Evolutionary conservation across 2,329 filamentous ascomycete genomes (phyloP).

Genomic region (Byssochlamys sp.): DNA sequence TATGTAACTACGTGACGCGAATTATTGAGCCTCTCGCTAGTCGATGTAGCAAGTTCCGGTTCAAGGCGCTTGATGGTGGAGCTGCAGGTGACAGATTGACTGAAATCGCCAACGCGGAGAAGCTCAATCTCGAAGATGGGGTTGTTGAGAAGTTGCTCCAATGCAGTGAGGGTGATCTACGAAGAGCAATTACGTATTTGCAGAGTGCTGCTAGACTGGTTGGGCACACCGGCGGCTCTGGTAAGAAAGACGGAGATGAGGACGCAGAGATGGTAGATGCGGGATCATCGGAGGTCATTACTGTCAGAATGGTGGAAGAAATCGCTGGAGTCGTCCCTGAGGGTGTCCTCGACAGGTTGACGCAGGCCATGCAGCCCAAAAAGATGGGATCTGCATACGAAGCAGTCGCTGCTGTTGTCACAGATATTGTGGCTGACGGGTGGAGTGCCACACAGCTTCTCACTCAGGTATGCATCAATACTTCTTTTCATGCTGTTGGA

Average conservation of each 20-base stretch:
- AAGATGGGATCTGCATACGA: conserved; percentile 58
- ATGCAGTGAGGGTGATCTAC: conserved; percentile 84
- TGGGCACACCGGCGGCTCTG: conserved; percentile 48
- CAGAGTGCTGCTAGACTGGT: conserved; percentile 88
- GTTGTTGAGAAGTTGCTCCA: conserved; percentile 74
- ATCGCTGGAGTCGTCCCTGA: conserved; percentile 91
- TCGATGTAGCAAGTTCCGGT: conserved; percentile 91
- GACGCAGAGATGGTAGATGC: conserved; percentile 55
- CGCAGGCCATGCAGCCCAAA: conserved; percentile 66
- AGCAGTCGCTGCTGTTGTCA: conserved; percentile 66
- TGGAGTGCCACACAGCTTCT: conserved; percentile 92
- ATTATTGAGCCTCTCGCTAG: conserved; percentile 94
- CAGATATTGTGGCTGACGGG: conserved; percentile 86
- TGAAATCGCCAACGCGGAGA: conserved; percentile 72
- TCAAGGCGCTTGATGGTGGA: conserved; percentile 84
- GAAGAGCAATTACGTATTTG: conserved; percentile 91
- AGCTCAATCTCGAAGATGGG: conserved; percentile 64
- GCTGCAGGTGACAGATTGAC: conserved; percentile 71
- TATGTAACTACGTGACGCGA: conserved; percentile 96
- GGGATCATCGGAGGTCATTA: conserved; percentile 47
- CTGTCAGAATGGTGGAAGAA: conserved; percentile 74
- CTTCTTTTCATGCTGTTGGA: background rate
- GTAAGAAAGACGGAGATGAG: conserved; percentile 39
- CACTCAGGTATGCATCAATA: conserved; percentile 52
- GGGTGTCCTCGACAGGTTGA: conserved; percentile 58